Conservation (phyloP, 106 monocot genomes). For the Allium sativum region DNA sequence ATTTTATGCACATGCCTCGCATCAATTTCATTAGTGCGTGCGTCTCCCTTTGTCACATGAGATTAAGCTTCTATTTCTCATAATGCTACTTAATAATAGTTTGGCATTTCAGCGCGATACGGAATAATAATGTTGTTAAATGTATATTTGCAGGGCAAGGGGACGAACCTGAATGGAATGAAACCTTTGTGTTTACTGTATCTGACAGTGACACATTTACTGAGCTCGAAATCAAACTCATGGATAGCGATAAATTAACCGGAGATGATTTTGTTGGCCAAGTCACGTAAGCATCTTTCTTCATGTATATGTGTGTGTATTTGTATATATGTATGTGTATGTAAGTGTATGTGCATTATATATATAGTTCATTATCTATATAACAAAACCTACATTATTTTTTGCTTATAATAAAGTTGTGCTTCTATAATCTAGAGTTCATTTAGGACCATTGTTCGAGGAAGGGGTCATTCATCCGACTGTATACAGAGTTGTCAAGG, state of each 20-base stretch:
- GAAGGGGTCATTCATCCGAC: constrained; percentile 66
- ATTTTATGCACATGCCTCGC: too few species aligned
- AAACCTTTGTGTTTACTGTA: constrained; percentile 43
- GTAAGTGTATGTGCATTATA: background rate
- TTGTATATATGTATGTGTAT: too few species aligned
- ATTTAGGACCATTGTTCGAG: constrained; percentile 39
- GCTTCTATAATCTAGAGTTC: constrained; percentile 28
- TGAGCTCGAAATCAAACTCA: constrained; percentile 36
- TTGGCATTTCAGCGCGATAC: too few species aligned
- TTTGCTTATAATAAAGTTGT: background rate
- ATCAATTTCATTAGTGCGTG: too few species aligned
- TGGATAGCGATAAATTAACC: constrained; percentile 35
- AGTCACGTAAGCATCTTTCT: constrained; percentile 27
- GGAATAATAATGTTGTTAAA: background rate
- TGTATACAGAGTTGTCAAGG: constrained; percentile 77
- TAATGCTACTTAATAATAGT: background rate
- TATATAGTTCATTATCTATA: background rate
- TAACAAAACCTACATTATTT: background rate
- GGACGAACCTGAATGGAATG: constrained; percentile 53
- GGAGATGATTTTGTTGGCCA: constrained; percentile 51
- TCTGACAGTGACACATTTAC: constrained; percentile 15
- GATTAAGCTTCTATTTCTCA: background rate
- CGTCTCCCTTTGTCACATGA: background rate
- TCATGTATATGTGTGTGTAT: background rate
- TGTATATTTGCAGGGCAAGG: constrained; percentile 14